phyloP scores from a whole-genome alignment of 2,329 filamentous ascomycete genomes.

The Colletotrichum aenigma region DNA sequence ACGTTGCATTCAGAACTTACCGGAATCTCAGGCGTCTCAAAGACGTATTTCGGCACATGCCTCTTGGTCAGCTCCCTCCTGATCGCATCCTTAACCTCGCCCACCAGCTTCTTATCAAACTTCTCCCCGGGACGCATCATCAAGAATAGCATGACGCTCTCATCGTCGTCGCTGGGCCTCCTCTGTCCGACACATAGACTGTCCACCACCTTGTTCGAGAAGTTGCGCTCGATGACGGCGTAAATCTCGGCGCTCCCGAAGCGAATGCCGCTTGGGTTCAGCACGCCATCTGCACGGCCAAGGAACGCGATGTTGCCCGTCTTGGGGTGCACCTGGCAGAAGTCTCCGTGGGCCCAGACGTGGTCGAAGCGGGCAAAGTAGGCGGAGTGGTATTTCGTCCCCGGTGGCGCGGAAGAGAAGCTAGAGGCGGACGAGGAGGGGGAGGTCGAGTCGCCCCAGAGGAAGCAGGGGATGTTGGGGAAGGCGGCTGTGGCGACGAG shows the following conservation, averaged over 20 bases:
- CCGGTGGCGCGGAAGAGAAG: constrained; percentile 43
- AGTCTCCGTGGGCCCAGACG: constrained; percentile 86
- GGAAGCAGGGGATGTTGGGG: constrained; percentile 74
- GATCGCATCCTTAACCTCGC: constrained; percentile 68
- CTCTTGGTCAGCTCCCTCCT: constrained; percentile 69
- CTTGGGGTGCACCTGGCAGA: constrained; percentile 70
- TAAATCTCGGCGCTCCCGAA: constrained; percentile 86
- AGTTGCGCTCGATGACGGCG: constrained; percentile 70
- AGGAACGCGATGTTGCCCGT: constrained; percentile 71
- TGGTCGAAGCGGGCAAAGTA: constrained; percentile 68
- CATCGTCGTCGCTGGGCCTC: constrained; percentile 59
- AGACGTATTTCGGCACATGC: constrained; percentile 80
- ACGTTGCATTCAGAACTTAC: constrained; percentile 49
- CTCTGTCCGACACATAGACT: constrained; percentile 83
- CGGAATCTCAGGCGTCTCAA: constrained; percentile 81
- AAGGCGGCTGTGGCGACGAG: constrained; percentile 74
- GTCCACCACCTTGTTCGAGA: constrained; percentile 67
- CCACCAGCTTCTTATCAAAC: constrained; percentile 60
- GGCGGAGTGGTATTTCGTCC: constrained; percentile 61
- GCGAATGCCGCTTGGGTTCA: constrained; percentile 79
- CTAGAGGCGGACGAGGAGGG: constrained; percentile 22
- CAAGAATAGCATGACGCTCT: constrained; percentile 60
- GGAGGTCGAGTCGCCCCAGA: constrained; percentile 58
- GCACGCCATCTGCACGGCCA: constrained; percentile 76
- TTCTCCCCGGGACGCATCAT: constrained; percentile 59